Base-by-base conservation (phyloP, 352 stramenopile species). In the Aphanomyces astaci region DNA sequence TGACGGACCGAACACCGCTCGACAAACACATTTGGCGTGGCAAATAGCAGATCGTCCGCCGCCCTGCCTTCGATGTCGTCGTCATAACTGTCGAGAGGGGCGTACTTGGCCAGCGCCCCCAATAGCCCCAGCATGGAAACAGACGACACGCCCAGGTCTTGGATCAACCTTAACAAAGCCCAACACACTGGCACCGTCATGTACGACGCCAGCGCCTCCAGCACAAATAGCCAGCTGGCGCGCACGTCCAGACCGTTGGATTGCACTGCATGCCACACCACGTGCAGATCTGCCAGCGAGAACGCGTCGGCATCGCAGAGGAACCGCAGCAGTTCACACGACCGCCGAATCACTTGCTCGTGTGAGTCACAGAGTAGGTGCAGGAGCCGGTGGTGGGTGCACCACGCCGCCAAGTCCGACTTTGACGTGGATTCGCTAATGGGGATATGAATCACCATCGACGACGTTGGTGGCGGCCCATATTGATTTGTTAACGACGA, bases 271-370 rank as follows among this genome's bases (percentile, higher is more conserved):
- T 71, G n/a, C 64, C 64, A 71, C 4, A 71, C 15, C n/a, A 48
- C 11, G 25, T 53, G 22, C 27, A 71, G 36, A 28, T 24, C 17
- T 19, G 53, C 33, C 3, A 66, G 13, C 2, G 22, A 36, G 31
- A 71, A 71, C 3, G 28, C 19, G 0, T 71, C 17, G n/a, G 53
- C 64, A 32, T 66, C 64, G 27, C 53, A 64, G 25, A 71, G 40
- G 32, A 71, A 71, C 7, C 64, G 52, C 17, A 71, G 31, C 9
- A 71, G 9, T 24, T 71, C 64, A 22, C 27, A 22, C 27, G 53
- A 19, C 10, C 64, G 64, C 4, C 64, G 64, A 54, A 71, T 71
- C 10, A 71, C 2, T 31, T 71, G 64, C 30, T 71, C 64, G 32
- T 71, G 64, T 27, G 64, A 45, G 33, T 60, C 43, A 27, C 62